These are phyloP conservation scores for Drechslerella dactyloides DNA, from an alignment of 2,329 filamentous ascomycete species.

Conservation along the genomic window DNA sequence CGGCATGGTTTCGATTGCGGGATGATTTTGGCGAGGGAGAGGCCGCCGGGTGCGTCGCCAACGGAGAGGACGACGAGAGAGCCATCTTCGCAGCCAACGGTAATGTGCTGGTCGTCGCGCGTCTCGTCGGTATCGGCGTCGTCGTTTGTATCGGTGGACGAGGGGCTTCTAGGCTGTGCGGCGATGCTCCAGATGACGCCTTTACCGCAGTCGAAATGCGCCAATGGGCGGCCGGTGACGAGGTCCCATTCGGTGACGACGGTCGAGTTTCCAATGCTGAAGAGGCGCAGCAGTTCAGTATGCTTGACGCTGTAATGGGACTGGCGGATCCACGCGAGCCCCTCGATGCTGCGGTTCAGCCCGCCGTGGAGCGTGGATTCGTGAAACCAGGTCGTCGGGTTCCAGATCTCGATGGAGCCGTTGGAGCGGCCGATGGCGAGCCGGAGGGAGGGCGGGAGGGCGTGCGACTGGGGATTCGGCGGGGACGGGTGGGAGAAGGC, in stretches of 20 bases:
- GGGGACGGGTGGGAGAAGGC: conserved; percentile 81
- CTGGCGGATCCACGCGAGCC: conserved; percentile 88
- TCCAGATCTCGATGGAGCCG: conserved; percentile 98
- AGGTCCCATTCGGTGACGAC: conserved; percentile 96
- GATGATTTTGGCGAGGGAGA: conserved; percentile 39
- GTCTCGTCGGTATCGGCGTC: conserved; percentile 57
- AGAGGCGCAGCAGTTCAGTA: conserved; percentile 70
- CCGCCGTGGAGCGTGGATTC: conserved; percentile 85
- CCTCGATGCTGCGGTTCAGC: conserved; percentile 84
- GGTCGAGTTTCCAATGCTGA: conserved; percentile 94
- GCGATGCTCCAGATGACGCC: conserved; percentile 97
- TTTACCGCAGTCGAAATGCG: conserved; percentile 87
- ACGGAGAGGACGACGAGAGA: conserved; percentile 86
- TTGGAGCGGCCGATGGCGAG: conserved; percentile 91
- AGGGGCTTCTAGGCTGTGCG: conserved; percentile 71
- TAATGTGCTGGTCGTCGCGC: conserved; percentile 61
- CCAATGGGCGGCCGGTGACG: conserved; percentile 74
- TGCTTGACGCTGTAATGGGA: conserved; percentile 76
- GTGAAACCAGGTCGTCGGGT: conserved; percentile 84
- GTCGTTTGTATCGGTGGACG: conserved; percentile 53
- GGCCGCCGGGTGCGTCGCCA: conserved; percentile 66
- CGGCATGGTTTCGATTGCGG: conserved; percentile 46
- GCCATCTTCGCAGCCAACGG: conserved; percentile 89
- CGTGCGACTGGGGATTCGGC: conserved; percentile 61
- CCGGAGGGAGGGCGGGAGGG: conserved; percentile 67